Percentiles rank a stretch among this genome's conserved stretches.
phyloP scores from a whole-genome alignment of 768 basidiomycete species.

The Guyanaporus albipodus region DNA sequence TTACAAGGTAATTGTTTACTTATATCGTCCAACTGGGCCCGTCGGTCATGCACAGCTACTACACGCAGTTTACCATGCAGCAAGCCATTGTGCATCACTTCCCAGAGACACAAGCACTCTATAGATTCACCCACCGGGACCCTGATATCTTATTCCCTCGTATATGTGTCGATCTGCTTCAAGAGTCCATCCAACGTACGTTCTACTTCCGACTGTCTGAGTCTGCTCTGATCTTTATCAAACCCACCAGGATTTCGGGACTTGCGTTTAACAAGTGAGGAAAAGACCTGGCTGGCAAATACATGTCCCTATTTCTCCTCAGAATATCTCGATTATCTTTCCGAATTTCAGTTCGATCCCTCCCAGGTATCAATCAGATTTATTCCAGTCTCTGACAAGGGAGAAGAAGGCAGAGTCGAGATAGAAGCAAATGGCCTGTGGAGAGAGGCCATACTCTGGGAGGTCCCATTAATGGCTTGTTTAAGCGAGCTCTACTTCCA shows the following conservation, averaged over 20 bases:
- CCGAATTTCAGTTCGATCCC: constrained; percentile 65
- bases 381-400: constrained; percentile 50
- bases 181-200: constrained; percentile 53
- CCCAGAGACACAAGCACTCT: constrained; percentile 62
- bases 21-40: not conserved
- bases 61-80: constrained; percentile 85
- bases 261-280: constrained; percentile 55
- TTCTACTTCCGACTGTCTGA: constrained; percentile 35
- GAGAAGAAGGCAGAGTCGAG: constrained; percentile 56
- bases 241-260: constrained; percentile 58
- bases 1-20: constrained; percentile 67
- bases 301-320: constrained; percentile 72
- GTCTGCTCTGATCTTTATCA: constrained; percentile 23
- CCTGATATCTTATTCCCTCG: constrained; percentile 58
- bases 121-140: constrained; percentile 80
- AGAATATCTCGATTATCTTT: constrained; percentile 75
- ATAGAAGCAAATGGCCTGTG: constrained; percentile 73
- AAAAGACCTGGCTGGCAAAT: constrained; percentile 61
- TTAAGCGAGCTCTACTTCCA: constrained; percentile 88
- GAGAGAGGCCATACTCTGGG: constrained; percentile 89
- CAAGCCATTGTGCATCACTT: constrained; percentile 81
- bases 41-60: not conserved
- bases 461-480: constrained; percentile 91
- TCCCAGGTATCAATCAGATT: constrained; percentile 59
- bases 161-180: constrained; percentile 26